Percentiles rank a stretch among this genome's conserved stretches.
Evolutionary conservation across 106 monocot genomes (phyloP).

Genomic region (Dactylorhiza incarnata): DNA sequence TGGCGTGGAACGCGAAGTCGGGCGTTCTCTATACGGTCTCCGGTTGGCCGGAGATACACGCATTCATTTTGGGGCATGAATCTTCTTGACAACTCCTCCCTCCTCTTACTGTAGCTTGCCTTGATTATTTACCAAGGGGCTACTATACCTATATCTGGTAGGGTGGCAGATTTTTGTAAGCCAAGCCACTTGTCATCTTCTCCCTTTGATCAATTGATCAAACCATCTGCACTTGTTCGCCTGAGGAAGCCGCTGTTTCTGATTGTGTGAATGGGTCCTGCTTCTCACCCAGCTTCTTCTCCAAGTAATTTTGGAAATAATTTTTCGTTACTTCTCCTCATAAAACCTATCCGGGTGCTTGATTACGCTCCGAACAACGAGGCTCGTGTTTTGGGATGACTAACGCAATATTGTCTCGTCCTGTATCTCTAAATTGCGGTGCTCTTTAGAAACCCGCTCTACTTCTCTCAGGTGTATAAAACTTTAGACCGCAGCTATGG

Average conservation of each 20-base stretch:
- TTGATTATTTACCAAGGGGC: background rate
- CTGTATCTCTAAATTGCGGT: background rate
- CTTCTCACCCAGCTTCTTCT: too few relatives aligned
- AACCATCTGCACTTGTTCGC: background rate
- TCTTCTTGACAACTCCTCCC: background rate
- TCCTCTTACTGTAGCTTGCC: background rate
- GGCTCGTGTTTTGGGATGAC: too few relatives aligned
- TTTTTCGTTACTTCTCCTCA: too few relatives aligned
- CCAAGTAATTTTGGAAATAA: too few relatives aligned
- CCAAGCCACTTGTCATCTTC: background rate
- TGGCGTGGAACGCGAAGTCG: slow-evolving; percentile 44
- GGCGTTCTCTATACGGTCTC: slow-evolving; percentile 80
- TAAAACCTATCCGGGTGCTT: background rate
- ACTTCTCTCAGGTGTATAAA: background rate
- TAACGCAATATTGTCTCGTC: background rate
- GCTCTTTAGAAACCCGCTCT: background rate
- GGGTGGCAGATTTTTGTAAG: background rate
- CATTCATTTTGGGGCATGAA: slow-evolving; percentile 61
- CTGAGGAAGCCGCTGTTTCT: background rate
- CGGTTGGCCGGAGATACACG: slow-evolving; percentile 80
- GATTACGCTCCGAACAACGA: background rate
- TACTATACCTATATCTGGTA: background rate
- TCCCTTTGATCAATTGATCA: background rate
- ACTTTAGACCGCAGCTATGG: background rate
- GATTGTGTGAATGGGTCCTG: too few relatives aligned